These are phyloP conservation scores for Nemania sp. DNA, from an alignment of 2,329 filamentous ascomycete species.

Conservation along the genomic window DNA sequence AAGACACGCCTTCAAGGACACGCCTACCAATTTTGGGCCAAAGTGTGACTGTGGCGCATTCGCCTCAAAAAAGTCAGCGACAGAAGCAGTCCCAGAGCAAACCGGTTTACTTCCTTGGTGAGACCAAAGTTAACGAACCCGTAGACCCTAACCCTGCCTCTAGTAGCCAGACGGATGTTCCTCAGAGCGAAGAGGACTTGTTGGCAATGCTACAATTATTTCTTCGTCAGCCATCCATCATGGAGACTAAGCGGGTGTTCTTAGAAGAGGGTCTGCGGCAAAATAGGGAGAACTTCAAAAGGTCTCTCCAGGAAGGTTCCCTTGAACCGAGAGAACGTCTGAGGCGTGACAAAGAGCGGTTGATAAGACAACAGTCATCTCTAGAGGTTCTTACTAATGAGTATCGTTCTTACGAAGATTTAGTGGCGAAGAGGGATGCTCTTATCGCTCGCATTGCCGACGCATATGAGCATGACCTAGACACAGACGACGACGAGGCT, in stretches of 20 bases:
- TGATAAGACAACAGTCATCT: constrained; percentile 60
- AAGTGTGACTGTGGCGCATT: constrained; percentile 36
- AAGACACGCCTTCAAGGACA: constrained; percentile 46
- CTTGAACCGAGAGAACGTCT: constrained; percentile 60
- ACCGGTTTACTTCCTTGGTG: constrained; percentile 23
- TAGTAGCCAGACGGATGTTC: constrained; percentile 36
- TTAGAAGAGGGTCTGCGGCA: constrained; percentile 59
- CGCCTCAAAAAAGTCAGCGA: constrained; percentile 41
- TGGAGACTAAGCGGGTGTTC: constrained; percentile 52
- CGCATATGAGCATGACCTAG: constrained; percentile 63
- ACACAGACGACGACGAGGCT: constrained; percentile 65
- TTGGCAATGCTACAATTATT: constrained; percentile 54
- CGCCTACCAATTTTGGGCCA: constrained; percentile 31
- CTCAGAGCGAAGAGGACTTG: constrained; percentile 48
- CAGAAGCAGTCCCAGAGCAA: constrained; percentile 31
- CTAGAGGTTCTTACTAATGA: constrained; percentile 57
- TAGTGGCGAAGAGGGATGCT: constrained; percentile 59
- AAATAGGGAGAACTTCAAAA: constrained; percentile 62
- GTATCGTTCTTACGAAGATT: constrained; percentile 57
- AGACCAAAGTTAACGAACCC: constrained; percentile 21
- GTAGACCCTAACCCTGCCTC: constrained; percentile 37
- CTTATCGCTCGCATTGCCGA: constrained; percentile 61
- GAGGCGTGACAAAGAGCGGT: constrained; percentile 62
- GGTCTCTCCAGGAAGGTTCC: constrained; percentile 61
- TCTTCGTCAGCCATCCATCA: constrained; percentile 50